These are phyloP conservation scores for Amanita brunnescens DNA, from an alignment of 768 basidiomycete species.

Conservation along the genomic window DNA sequence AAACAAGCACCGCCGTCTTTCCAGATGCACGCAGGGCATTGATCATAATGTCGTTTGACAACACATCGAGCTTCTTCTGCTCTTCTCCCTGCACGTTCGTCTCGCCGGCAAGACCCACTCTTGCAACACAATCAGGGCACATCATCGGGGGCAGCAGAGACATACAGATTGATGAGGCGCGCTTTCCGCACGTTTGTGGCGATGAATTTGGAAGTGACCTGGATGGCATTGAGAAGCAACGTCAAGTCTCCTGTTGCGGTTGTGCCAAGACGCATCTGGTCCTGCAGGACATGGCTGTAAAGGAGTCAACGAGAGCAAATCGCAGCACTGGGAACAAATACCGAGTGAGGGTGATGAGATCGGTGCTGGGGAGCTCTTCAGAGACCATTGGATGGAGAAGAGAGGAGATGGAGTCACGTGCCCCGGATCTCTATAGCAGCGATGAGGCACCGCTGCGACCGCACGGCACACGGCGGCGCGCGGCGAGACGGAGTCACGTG, in stretches of 20 bases:
- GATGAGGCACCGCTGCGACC: too few relatives aligned
- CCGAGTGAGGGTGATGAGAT: conserved; percentile 92
- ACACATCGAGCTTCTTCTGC: conserved; percentile 98
- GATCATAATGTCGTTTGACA: conserved; percentile 99
- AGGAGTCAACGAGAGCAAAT: conserved; percentile 6
- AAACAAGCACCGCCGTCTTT: conserved; percentile 93
- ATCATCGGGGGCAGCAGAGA: conserved; percentile 9
- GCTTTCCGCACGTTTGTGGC: conserved; percentile 97
- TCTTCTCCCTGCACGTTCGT: conserved; percentile 98
- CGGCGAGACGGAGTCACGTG: too few relatives aligned
- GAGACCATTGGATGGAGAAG: conserved; percentile 27
- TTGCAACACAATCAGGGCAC: conserved; percentile 21
- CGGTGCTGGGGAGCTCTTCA: conserved; percentile 71
- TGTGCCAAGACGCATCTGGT: conserved; percentile 76
- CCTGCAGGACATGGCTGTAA: conserved; percentile 74
- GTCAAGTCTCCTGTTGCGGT: conserved; percentile 91
- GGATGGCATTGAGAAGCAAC: conserved; percentile 89
- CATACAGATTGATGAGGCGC: conserved; percentile 92
- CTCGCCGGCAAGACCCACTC: conserved; percentile 95
- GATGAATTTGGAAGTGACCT: conserved; percentile 95
- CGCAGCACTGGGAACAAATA: conserved; percentile 26
- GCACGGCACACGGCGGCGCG: too few relatives aligned
- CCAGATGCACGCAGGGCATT: conserved; percentile 95
- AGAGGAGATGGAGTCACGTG: conserved; percentile 1
- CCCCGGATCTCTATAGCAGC: background rate